phyloP scores from a whole-genome alignment of 169 alveolate genomes.

The Plasmodium falciparum region DNA sequence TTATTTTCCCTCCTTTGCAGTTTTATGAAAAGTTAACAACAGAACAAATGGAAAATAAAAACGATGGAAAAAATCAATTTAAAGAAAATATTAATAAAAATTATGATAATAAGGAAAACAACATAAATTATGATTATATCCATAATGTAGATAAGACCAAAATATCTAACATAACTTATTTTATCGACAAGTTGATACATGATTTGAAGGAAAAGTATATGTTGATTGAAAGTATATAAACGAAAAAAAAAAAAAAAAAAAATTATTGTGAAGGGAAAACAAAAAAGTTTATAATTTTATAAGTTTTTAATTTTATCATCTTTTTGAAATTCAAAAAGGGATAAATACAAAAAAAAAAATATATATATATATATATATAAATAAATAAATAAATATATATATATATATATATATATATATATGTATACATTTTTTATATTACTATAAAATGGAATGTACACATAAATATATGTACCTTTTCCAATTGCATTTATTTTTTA shows the following conservation, averaged over 20 bases:
- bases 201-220: constrained; percentile 20
- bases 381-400: too few species aligned
- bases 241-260: not conserved
- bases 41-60: not conserved
- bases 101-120: not conserved
- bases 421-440: too few species aligned
- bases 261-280: too few species aligned
- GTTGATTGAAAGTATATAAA: constrained; percentile 36
- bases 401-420: too few species aligned
- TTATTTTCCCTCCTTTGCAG: constrained; percentile 51
- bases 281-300: too few species aligned
- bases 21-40: constrained; percentile 17
- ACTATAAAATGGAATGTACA: too few species aligned
- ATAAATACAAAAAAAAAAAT: not conserved
- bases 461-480: too few species aligned
- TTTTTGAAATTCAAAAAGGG: too few species aligned
- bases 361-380: too few species aligned
- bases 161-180: constrained; percentile 25
- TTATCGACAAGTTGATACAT: constrained; percentile 16
- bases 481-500: too few species aligned
- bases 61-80: not conserved
- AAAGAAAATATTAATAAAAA: not conserved
- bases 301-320: too few species aligned
- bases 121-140: not conserved
- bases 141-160: not conserved